These are phyloP conservation scores for Fusarium sp. DNA, from an alignment of 2,329 filamentous ascomycete genomes.

Conservation along the genomic window DNA sequence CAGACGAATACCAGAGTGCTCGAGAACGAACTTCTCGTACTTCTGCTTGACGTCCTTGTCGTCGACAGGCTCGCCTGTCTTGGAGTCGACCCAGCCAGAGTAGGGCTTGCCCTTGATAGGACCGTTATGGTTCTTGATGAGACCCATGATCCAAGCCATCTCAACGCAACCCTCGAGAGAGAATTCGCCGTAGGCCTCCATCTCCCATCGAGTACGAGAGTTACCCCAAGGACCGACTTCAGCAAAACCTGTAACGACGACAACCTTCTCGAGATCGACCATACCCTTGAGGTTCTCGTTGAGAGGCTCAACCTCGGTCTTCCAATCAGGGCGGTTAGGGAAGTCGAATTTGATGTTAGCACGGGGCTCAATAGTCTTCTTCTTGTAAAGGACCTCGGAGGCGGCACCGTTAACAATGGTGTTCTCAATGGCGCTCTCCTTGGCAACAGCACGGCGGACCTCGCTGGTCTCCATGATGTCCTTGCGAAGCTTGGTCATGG, in stretches of 20 bases:
- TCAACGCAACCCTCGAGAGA: constrained; percentile 98
- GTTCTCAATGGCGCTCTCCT: constrained; percentile 96
- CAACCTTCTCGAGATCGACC: constrained; percentile 98
- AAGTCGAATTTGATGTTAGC: constrained; percentile 99
- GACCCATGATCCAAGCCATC: constrained; percentile 99
- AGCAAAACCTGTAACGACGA: constrained; percentile 96
- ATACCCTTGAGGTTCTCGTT: constrained; percentile 93
- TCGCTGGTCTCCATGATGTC: constrained; percentile 96
- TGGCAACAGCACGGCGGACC: constrained; percentile 91
- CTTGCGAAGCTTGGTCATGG: constrained; percentile 93
- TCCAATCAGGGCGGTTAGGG: constrained; percentile 90
- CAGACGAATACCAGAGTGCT: constrained; percentile 96
- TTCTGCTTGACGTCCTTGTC: constrained; percentile 98
- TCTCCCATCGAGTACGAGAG: constrained; percentile 97
- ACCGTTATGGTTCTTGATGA: constrained; percentile 99
- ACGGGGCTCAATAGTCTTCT: constrained; percentile 90
- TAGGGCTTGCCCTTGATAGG: constrained; percentile 96
- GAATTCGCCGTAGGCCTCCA: constrained; percentile 97
- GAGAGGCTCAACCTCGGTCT: constrained; percentile 88
- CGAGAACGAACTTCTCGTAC: constrained; percentile 96
- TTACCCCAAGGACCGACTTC: constrained; percentile 99
- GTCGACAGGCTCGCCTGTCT: constrained; percentile 94
- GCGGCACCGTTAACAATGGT: constrained; percentile 96
- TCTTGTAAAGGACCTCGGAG: constrained; percentile 93
- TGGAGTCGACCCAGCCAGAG: constrained; percentile 95